Conservation (phyloP, 2,329 filamentous ascomycete genomes). For the Fusarium irregulare region DNA sequence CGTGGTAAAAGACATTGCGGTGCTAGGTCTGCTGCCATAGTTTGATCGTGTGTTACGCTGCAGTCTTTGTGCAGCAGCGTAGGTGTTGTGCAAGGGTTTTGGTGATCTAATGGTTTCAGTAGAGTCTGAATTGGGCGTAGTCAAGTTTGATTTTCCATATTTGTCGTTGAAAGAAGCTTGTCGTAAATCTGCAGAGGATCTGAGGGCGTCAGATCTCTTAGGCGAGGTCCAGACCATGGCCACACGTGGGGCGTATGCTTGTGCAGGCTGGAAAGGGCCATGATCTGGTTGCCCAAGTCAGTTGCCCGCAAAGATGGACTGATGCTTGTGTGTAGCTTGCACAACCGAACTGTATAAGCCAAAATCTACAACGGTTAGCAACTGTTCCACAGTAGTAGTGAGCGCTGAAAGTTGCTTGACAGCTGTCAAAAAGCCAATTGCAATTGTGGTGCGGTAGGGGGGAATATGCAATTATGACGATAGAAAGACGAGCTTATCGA, state of each 20-base stretch:
- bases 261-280: conserved; percentile 36
- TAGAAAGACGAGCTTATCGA: conserved; percentile 12
- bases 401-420: neutral
- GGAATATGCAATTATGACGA: conserved; percentile 34
- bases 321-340: conserved; percentile 84
- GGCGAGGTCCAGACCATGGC: conserved; percentile 55
- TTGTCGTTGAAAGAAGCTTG: conserved; percentile 9
- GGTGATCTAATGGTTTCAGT: conserved; percentile 14
- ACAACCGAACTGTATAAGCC: conserved; percentile 81
- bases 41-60: conserved; percentile 6
- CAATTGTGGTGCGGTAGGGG: neutral
- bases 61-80: conserved; percentile 5
- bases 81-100: conserved; percentile 4
- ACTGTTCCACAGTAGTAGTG: neutral
- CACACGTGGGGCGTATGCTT: conserved; percentile 48
- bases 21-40: conserved; percentile 26
- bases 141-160: conserved; percentile 23
- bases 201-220: conserved; percentile 10
- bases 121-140: conserved; percentile 7
- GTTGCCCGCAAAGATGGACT: conserved; percentile 76
- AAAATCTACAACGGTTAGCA: conserved; percentile 69
- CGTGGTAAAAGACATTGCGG: conserved; percentile 38
- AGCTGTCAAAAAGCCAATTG: neutral
- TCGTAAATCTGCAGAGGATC: neutral
- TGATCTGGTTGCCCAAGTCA: conserved; percentile 50